Evolutionary conservation across 768 basidiomycete genomes (phyloP).

Genomic region (Lentinula sp.): DNA sequence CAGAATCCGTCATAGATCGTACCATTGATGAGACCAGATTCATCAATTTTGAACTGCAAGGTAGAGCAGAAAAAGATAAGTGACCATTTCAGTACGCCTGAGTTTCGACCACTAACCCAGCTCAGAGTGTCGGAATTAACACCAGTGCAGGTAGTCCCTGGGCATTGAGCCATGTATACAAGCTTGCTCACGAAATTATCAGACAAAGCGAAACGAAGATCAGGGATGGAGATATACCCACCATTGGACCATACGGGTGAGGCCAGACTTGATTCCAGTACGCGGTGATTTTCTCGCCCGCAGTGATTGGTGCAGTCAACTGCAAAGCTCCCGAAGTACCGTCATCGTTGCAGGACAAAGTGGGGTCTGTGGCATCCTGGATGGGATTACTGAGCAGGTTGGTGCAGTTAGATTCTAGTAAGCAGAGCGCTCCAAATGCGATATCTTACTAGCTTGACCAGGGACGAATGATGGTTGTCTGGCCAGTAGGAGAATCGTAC

Average conservation of each 20-base stretch:
- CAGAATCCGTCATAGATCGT: constrained; percentile 33
- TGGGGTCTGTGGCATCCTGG: constrained; percentile 26
- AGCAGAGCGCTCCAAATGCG: background rate
- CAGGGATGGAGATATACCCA: constrained; percentile 10
- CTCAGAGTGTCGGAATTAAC: constrained; percentile 30
- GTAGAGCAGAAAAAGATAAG: background rate
- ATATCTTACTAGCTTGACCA: constrained; percentile 36
- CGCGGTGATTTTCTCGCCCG: constrained; percentile 34
- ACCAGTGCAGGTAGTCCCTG: constrained; percentile 33
- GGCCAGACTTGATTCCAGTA: constrained; percentile 44
- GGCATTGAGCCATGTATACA: constrained; percentile 41
- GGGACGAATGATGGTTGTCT: constrained; percentile 35
- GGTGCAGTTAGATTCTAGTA: background rate
- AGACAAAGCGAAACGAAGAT: background rate
- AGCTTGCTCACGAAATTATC: constrained; percentile 19
- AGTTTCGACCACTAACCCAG: constrained; percentile 27
- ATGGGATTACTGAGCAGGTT: constrained; percentile 31
- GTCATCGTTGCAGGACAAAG: constrained; percentile 41
- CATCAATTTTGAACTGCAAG: constrained; percentile 38
- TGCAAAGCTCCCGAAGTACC: constrained; percentile 34
- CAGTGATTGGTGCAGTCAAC: constrained; percentile 34
- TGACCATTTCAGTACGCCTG: background rate
- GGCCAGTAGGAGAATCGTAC: constrained; percentile 36
- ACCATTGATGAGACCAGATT: constrained; percentile 39
- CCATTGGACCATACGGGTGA: constrained; percentile 38